phyloP scores from a whole-genome alignment of 1,284 basidiomycete species.

The Cystobasidium sp. region DNA sequence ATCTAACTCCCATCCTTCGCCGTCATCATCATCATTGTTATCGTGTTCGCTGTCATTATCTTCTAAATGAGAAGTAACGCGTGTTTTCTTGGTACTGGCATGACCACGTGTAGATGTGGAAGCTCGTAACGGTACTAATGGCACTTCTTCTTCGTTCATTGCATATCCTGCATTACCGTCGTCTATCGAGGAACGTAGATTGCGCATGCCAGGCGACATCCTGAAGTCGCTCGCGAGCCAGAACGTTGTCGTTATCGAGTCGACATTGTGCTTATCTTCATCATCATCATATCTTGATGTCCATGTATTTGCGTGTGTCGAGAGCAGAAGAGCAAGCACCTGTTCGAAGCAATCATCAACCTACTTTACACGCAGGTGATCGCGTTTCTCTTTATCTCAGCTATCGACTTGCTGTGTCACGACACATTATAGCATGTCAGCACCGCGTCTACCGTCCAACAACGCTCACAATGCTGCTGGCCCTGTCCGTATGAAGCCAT shows the following conservation, averaged over 20 bases:
- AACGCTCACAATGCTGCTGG: conserved; percentile 1
- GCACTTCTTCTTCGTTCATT: conserved; percentile 25
- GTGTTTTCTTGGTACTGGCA: conserved; percentile 2
- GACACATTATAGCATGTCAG: conserved; percentile 17
- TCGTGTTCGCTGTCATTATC: neutral
- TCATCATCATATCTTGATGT: too few relatives aligned
- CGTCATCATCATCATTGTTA: conserved; percentile 19
- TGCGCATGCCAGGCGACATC: conserved; percentile 16
- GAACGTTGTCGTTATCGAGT: too few relatives aligned
- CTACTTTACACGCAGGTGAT: too few relatives aligned
- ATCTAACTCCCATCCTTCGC: conserved; percentile 22
- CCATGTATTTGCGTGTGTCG: too few relatives aligned
- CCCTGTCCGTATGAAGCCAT: conserved; percentile 29
- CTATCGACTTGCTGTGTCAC: too few relatives aligned
- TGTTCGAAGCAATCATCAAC: too few relatives aligned
- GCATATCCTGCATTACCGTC: neutral
- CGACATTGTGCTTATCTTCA: too few relatives aligned
- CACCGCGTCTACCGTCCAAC: conserved; percentile 31
- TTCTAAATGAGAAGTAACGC: neutral
- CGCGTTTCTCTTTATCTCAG: too few relatives aligned
- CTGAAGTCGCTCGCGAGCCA: too few relatives aligned
- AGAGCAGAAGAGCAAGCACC: too few relatives aligned
- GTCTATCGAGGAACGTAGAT: conserved; percentile 29
- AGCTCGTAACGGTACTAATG: conserved; percentile 9
- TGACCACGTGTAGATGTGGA: neutral